phyloP scores from a whole-genome alignment of 2,329 filamentous ascomycete species.

The Hypoxylon sp. region DNA sequence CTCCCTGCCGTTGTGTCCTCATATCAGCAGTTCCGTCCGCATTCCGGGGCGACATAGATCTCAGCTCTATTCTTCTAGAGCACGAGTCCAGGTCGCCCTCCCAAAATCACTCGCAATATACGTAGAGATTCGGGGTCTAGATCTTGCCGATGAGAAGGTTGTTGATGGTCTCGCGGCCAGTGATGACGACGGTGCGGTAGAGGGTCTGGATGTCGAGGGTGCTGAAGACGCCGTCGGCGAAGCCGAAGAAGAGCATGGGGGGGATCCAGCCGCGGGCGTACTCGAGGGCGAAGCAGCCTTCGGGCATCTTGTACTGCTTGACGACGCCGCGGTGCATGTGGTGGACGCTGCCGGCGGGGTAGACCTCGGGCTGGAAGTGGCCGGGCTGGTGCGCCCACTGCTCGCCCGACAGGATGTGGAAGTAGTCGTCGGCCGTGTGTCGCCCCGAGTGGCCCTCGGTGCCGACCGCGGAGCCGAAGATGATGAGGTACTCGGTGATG shows the following conservation, averaged over 20 bases:
- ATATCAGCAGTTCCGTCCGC: neutral
- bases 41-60: neutral
- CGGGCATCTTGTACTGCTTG: slow-evolving; percentile 86
- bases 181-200: slow-evolving; percentile 79
- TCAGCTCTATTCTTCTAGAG: neutral
- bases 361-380: slow-evolving; percentile 72
- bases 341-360: slow-evolving; percentile 73
- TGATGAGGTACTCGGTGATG: slow-evolving; percentile 88
- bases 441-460: slow-evolving; percentile 89
- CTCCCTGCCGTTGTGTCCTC: neutral
- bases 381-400: slow-evolving; percentile 79
- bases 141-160: slow-evolving; percentile 78
- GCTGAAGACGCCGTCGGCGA: slow-evolving; percentile 79
- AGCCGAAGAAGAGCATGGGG: slow-evolving; percentile 90
- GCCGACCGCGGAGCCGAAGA: slow-evolving; percentile 83
- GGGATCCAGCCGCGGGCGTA: slow-evolving; percentile 91
- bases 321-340: slow-evolving; percentile 74
- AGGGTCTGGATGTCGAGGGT: slow-evolving; percentile 87
- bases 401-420: slow-evolving; percentile 83
- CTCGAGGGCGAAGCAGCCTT: slow-evolving; percentile 80
- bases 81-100: neutral
- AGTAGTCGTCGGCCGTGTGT: slow-evolving; percentile 94
- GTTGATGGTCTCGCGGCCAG: slow-evolving; percentile 76
- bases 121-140: no score
- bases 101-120: neutral